Evolutionary conservation across 1,139 yeast species (phyloP), one percentile per base, ranked within the genome.

Genomic region (Hansenula lynferdii): DNA sequence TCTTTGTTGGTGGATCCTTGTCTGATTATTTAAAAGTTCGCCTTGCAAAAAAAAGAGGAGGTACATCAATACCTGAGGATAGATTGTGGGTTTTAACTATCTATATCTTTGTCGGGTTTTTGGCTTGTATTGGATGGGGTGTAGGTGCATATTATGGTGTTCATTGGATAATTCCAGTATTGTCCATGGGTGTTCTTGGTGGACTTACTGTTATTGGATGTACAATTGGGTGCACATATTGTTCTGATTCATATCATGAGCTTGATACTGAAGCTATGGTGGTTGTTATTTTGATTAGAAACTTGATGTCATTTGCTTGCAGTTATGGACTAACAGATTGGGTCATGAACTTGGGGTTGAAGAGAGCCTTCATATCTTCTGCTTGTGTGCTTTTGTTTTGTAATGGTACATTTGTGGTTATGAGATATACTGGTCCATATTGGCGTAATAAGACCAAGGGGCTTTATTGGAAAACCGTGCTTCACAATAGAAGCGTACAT

Each of bases 181-280:
- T 77, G 38, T 82, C 82, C 5, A 67, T 75, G 53, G 82, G 81
- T 2, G 57, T 72, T 17, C 59, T 76, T 42, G 83, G 81, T 8
- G 69, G 69, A n/a, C 46, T 61, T 14, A 62, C 67, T 50, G 48
- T 62, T 28, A 71, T 77, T 51, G 73, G 80, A 17, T 72, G 76
- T 68, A 66, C 70, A 40, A 61, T 75, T 9, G 62, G 77, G 1
- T 69, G 75, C 35, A 69, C 80, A 0, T 78, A 77, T 50, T 69
- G 71, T 3, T 66, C 76, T 39, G 85, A 78, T 44, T 60, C 70
- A 44, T 77, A 77, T 50, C 75, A 72, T 23, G 69, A 70, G 25
- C 54, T 77, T 59, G 77, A 75, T 17, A 66, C 75, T 38, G 78
- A 75, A 45, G 72, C 72, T 7, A 65, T 78, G 59, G 81, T 74